Evolutionary conservation across 768 basidiomycete genomes (phyloP).

Genomic region (Hericium rajendrae): DNA sequence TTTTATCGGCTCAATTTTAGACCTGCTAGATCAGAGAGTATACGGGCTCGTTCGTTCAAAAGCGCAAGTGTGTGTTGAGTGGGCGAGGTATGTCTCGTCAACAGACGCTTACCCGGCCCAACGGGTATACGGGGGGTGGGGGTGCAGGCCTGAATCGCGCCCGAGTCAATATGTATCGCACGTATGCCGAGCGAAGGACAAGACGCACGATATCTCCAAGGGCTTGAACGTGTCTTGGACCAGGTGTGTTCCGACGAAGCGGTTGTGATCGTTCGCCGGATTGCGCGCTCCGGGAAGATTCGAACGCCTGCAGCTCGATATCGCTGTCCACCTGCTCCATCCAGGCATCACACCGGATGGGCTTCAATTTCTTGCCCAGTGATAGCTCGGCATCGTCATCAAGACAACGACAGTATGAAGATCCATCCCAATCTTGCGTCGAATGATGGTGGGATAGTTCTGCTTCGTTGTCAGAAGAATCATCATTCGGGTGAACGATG

Average conservation of each 20-base stretch:
- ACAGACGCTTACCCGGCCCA: conserved; percentile 4
- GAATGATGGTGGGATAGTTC: not conserved
- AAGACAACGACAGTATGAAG: conserved; percentile 17
- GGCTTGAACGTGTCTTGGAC: not conserved
- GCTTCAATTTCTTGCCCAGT: conserved; percentile 11
- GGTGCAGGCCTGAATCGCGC: not conserved
- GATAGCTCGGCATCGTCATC: not conserved
- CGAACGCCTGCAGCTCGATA: conserved; percentile 40
- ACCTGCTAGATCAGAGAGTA: conserved; percentile 45
- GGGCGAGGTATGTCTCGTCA: conserved; percentile 28
- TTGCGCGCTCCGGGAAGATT: not conserved
- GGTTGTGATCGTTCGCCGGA: not conserved
- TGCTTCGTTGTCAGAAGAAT: conserved; percentile 1
- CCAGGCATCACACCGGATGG: conserved; percentile 42
- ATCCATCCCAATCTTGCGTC: no score
- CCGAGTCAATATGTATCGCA: no score
- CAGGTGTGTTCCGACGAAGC: not conserved
- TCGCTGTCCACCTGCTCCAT: conserved; percentile 46
- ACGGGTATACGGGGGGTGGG: not conserved
- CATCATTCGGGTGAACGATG: conserved; percentile 15
- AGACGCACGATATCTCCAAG: not conserved
- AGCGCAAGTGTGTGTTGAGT: conserved; percentile 39
- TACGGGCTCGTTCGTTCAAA: conserved; percentile 45
- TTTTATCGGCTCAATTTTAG: conserved; percentile 19
- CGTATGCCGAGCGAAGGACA: no score